Base-by-base conservation (phyloP, 148 eudicot species). In the Rhododendron williamsianum region DNA sequence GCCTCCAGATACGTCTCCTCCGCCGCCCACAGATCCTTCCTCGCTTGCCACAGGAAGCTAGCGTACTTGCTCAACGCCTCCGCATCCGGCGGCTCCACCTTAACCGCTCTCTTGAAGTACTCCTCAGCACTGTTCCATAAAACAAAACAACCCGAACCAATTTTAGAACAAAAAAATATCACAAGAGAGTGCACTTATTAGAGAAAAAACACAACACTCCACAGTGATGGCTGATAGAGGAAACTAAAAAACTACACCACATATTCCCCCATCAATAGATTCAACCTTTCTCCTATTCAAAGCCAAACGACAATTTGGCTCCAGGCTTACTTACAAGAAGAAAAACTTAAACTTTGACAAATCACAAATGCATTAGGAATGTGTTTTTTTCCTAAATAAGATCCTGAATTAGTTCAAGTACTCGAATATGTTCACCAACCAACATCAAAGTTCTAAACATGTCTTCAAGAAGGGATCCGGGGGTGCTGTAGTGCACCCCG, bases 1-100 rank as follows among this genome's bases (percentile, higher is more conserved):
- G 99, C 98, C 89, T 94, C 94, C 71, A 91, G 77, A 41, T 89
- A 97, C n/a, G 94, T 92, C 91, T 97, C 98, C 76, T 97, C 99
- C 9, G 99, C 99, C 2, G 94, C 99, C 98, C 98, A 97, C 33
- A 94, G 85, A 65, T 97, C 99, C 23, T 95, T 95, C 88, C 89
- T 94, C 36, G 84, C 98, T 56, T 88, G 91, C 99, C 99, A 97
- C 41, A 97, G 81, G 91, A 97, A 97, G 78, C 52, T 86, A 0
- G 99, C 99, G 35, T 97, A 97, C 83, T 93, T 95, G 89, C 86
- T 93, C 58, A 93, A 82, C 21, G 99, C 98, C 83, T 95, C 98
- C 0, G 96, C 98, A 80, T 97, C 99, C 84, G 94, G 91, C 41
- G 99, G 96, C 92, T 94, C 95, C 74, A 91, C 92, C 60, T 81